Evolutionary conservation across 1,284 basidiomycete species (phyloP), one percentile per base, ranked within the genome.

Genomic region (Athelia psychrophila): DNA sequence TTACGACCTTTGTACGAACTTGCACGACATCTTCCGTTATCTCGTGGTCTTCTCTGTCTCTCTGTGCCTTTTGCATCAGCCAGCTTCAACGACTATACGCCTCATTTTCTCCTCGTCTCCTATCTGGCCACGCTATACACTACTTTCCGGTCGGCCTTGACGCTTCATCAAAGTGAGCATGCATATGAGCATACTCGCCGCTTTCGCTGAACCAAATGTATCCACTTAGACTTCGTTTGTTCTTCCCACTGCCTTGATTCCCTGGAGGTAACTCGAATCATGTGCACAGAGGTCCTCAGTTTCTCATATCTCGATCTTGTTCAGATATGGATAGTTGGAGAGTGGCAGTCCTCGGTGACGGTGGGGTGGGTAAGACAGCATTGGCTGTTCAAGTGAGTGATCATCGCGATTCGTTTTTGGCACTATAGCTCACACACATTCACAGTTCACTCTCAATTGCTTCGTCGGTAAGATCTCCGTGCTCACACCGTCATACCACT

Each of bases 291-390:
- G n/a, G 38, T n/a, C n/a, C n/a, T 22, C 38, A 42, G 13, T 5
- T 42, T 42, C 38, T 42, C 20, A 42, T 42, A 24, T 46, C 44
- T 22, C 16, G 20, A n/a, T 16, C 44, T 23, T 27, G 23, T 30
- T n/a, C 58, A 80, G 74, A 77, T 69, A 92, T 92, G 89, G 89
- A 92, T 77, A 86, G 83, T 68, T 94, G 91, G 88, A 85, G 91
- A 77, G 85, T 98, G 63, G 94, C 95, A 58, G 93, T 98, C 59
- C 81, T 98, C 52, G 95, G 95, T 59, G 95, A 98, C 74, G 95
- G 95, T 73, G 95, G 95, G 75, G 95, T 98, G 32, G 95, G 95
- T 58, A 98, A 98, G 80, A 98, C 95, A 52, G 95, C 95, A 20
- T 73, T 98, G 65, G 95, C 95, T 58, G 94, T 98, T 48, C 93